Percentiles rank a stretch among this genome's conserved stretches.
These are phyloP conservation scores for Clitopilus passeckerianus DNA, from an alignment of 768 basidiomycete species.

Conservation along the genomic window DNA sequence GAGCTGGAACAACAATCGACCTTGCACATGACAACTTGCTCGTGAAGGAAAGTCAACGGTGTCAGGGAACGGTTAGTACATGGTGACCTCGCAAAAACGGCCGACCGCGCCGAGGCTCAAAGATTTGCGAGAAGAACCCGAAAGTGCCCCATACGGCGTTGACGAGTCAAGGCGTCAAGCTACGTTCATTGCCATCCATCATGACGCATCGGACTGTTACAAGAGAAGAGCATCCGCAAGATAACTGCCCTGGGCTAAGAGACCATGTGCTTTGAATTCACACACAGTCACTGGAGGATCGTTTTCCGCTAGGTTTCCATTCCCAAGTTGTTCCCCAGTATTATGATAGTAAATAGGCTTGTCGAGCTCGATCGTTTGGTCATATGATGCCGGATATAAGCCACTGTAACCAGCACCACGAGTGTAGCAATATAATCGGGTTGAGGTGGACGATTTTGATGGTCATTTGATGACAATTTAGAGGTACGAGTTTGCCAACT, in stretches of 20 bases:
- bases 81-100: neutral
- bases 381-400: neutral
- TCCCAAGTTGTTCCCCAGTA: neutral
- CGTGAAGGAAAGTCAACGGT: neutral
- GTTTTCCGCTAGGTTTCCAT: neutral
- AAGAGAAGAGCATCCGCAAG: neutral
- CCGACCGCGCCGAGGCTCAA: neutral
- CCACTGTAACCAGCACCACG: neutral
- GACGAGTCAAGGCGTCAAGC: neutral
- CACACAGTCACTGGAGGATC: neutral
- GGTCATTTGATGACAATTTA: neutral
- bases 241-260: neutral
- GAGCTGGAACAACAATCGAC: neutral
- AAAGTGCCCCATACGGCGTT: neutral
- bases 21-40: neutral
- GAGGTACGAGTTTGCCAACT: neutral
- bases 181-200: neutral
- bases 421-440: neutral
- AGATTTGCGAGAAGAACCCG: neutral
- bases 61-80: neutral
- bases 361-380: neutral
- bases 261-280: neutral
- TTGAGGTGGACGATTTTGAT: neutral
- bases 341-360: neutral
- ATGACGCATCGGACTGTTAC: neutral